Base-by-base conservation (phyloP, 2,329 filamentous ascomycete genomes). In the Fusarium tricinctum region DNA sequence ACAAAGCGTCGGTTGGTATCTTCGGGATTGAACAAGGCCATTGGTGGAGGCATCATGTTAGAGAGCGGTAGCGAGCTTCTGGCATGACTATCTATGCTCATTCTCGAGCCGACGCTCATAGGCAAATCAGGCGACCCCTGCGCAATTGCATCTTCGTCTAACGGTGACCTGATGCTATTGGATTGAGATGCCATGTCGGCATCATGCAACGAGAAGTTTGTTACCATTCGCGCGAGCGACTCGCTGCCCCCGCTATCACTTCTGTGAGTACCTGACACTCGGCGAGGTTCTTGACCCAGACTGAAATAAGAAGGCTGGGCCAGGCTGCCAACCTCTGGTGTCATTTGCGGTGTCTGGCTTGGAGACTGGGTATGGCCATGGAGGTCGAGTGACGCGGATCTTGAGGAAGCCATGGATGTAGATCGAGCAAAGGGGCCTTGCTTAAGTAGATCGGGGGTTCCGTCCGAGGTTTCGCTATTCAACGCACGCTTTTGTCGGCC, bases 211-310 rank as follows among this genome's bases (percentile, higher is more conserved):
- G 89, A 93, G 69, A 97, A 92, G 57, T 88, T 90, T 44, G 89
- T 88, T 74, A 98, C 91, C 88, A 97, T 94, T 42, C 91, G 87
- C 60, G 91, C 89, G 63, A 99, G 81, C 12, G 89, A 91, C 68
- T 98, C 96, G 74, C 94, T 97, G 15, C 94, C 93, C 35, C 92
- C 93, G 74, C 94, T 98, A 71, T 99, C 96, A 78, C 95, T 97
- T 59, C 95, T 89, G 71, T 93, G 91, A 19, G 92, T 92, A 13
- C 75, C 78, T 6, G 94, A 97, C 20, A 92, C 86, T 48, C 92
- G 88, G 28, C 86, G 84, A 22, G 87, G 85, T 68, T 94, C 93
- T 66, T 82, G 80, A 68, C 89, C 75, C 77, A 97, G 83, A 76
- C 85, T 97, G 80, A 99, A 98, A 80, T 98, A 99, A 0, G 95